Evolutionary conservation across 1,139 yeast genomes (phyloP), one percentile per base, ranked within the genome.

Genomic region (Suhomyces chickasaworum): DNA sequence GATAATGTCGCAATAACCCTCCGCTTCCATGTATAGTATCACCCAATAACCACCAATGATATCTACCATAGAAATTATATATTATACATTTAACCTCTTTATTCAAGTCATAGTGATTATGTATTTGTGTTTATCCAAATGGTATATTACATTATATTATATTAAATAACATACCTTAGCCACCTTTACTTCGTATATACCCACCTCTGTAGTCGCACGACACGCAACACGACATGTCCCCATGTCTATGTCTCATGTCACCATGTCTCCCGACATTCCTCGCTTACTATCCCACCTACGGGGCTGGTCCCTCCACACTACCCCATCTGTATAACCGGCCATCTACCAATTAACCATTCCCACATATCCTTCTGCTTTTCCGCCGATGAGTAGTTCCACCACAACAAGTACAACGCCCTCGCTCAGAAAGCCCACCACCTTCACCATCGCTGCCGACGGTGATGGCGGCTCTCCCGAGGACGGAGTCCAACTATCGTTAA

Each of bases 371-470:
- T 20, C 30, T 23, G 29, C 17, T 35, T 35, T 22, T 23, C n/a
- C n/a, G 40, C 35, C 12, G 33, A 42, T 45, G 48, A 34, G 36
- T 21, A 36, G 39, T 37, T 21, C 45, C 18, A 37, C 36, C 18
- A 36, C 42, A 16, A 37, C 44, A 18, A 31, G 36, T 23, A 41
- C 45, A 18, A 30, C 32, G 18, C 29, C 42, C 8, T 43, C 34
- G 32, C 43, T 36, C 32, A 43, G 36, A 30, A 45, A 38, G 21
- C 44, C 33, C 10, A 21, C 46, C 35, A 50, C 49, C 16, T 50
- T 50, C 33, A 50, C 51, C 27, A 42, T 50, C 21, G 49, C 42
- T 10, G 23, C 42, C 23, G 42, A 38, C 13, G 37, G 27, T 10
- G 42, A 34, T 4, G 37, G 25, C 18, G 39, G 22, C 9, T 32